phyloP scores from a whole-genome alignment of 306 rosid species.

The Cyclanthera cordifolia region DNA sequence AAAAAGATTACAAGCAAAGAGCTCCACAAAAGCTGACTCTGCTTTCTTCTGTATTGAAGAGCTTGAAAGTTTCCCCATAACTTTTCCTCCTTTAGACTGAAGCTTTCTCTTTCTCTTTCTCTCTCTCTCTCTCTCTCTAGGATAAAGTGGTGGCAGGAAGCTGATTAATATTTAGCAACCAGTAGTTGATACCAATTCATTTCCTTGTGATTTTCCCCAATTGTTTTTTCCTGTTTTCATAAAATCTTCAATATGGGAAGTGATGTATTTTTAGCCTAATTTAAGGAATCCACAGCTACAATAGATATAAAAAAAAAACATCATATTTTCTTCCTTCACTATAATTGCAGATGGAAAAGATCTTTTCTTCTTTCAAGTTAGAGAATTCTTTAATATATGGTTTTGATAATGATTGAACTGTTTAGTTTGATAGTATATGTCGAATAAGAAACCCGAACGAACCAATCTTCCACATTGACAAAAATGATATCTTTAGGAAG shows the following conservation, averaged over 20 bases:
- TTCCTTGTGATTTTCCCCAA: constrained; percentile 9
- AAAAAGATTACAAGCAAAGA: constrained; percentile 90
- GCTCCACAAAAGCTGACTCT: constrained; percentile 84
- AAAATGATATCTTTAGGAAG: not conserved
- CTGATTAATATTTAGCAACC: not conserved
- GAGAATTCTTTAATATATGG: not conserved
- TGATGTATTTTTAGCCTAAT: constrained; percentile 10
- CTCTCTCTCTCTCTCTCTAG: not conserved
- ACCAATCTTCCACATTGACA: no score
- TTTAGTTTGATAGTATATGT: not conserved
- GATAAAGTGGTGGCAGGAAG: not conserved
- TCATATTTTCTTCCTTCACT: constrained; percentile 6
- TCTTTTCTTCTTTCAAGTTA: not conserved
- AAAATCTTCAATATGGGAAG: not conserved
- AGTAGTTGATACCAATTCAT: constrained; percentile 4
- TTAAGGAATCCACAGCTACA: not conserved
- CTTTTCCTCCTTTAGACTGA: constrained; percentile 20
- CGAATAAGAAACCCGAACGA: no score
- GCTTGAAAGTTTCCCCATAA: constrained; percentile 63
- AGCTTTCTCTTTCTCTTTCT: not conserved
- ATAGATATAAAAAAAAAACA: not conserved
- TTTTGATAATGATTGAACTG: not conserved
- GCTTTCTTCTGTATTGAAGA: constrained; percentile 56
- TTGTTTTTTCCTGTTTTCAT: not conserved
- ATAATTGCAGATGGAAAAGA: no score